Evolutionary conservation across 129 eudicot species (phyloP).

Genomic region (Sambucus nigra): DNA sequence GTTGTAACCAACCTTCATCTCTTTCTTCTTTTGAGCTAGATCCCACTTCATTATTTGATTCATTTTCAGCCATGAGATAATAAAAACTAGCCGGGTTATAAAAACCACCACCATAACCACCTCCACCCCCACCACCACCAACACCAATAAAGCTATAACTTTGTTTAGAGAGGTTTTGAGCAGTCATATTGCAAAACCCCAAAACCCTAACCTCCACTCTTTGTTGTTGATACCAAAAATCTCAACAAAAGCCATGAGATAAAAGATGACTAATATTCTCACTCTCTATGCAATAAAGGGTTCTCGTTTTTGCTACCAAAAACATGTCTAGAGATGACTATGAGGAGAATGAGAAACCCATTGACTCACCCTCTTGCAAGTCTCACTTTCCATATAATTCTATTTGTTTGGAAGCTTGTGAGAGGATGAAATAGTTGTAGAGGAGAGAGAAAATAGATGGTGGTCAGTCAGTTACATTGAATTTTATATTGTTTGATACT

Average conservation of each 20-base stretch:
- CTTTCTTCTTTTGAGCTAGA: slow-evolving; percentile 21
- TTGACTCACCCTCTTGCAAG: slow-evolving; percentile 13
- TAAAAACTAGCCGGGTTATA: background rate
- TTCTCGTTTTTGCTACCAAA: background rate
- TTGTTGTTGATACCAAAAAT: background rate
- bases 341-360: slow-evolving; percentile 18
- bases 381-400: slow-evolving; percentile 44
- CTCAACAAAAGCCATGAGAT: background rate
- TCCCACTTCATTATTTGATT: slow-evolving; percentile 27
- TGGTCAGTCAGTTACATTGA: slow-evolving; percentile 22
- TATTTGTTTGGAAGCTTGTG: slow-evolving; percentile 60
- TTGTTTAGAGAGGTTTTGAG: slow-evolving; percentile 17
- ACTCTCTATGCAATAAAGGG: no score
- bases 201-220: slow-evolving; percentile 2
- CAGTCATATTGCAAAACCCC: slow-evolving; percentile 35
- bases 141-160: slow-evolving; percentile 3
- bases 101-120: slow-evolving; percentile 11
- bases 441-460: slow-evolving; percentile 19
- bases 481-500: background rate
- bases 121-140: background rate
- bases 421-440: slow-evolving; percentile 18
- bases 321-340: background rate
- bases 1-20: slow-evolving; percentile 49
- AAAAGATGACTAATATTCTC: background rate
- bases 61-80: slow-evolving; percentile 32